Percentiles rank a stretch among this genome's conserved stretches.
Evolutionary conservation across 495 filamentous ascomycete species (phyloP).

Genomic region (Rostrohypoxylon terebratum): DNA sequence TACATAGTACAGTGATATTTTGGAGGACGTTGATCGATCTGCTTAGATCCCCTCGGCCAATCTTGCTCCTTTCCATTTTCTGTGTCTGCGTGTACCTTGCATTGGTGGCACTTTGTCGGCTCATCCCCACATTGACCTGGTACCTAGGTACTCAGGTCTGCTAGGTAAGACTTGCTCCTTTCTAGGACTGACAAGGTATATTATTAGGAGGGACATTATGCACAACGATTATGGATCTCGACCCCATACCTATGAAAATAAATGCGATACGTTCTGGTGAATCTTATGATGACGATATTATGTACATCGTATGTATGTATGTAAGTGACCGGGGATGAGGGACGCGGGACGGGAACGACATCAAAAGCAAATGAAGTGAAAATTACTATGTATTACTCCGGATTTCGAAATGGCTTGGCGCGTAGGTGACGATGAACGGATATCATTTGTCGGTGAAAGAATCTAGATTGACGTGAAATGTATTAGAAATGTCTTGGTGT

Average conservation of each 20-base stretch:
- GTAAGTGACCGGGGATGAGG: neutral
- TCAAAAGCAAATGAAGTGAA: conserved; percentile 6
- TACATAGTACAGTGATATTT: conserved; percentile 14
- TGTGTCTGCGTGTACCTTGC: conserved; percentile 41
- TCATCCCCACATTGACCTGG: conserved; percentile 33
- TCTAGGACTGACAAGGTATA: conserved; percentile 9
- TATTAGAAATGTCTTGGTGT: too few species aligned
- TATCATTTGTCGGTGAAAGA: conserved; percentile 20
- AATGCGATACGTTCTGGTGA: neutral
- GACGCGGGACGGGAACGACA: neutral
- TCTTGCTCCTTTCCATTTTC: conserved; percentile 26
- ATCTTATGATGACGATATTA: neutral
- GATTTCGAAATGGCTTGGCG: neutral
- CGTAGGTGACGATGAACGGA: neutral
- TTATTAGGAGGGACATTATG: conserved; percentile 34
- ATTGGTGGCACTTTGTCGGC: conserved; percentile 37
- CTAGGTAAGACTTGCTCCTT: conserved; percentile 20
- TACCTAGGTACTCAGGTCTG: neutral
- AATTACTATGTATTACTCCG: neutral
- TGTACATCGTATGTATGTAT: too few species aligned
- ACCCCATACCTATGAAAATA: conserved; percentile 4
- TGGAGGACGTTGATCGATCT: conserved; percentile 31
- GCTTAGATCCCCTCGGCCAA: conserved; percentile 32
- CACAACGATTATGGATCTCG: conserved; percentile 1
- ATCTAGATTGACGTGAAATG: conserved; percentile 33